Evolutionary conservation across 129 eudicot species (phyloP).

Genomic region (Ambrosia trifida): DNA sequence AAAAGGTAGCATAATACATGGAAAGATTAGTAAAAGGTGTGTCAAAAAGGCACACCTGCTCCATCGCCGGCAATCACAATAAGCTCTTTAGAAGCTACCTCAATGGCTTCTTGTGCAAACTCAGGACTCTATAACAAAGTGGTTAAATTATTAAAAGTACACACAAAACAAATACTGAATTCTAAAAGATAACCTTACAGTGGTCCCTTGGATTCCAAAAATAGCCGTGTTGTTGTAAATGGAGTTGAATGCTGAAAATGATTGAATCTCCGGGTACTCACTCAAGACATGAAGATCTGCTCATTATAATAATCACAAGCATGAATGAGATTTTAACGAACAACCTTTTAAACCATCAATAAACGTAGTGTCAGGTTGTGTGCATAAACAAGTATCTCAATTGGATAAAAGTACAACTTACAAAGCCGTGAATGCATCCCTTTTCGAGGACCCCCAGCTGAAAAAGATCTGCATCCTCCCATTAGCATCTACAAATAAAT

Average conservation of each 20-base stretch:
- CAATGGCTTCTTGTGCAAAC: slow-evolving; percentile 67
- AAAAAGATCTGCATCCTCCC: slow-evolving; percentile 99
- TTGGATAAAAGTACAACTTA: slow-evolving; percentile 40
- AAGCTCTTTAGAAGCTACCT: slow-evolving; percentile 68
- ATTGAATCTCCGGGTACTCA: no score
- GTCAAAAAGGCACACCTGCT: slow-evolving; percentile 47
- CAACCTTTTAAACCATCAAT: background rate
- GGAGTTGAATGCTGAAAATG: no score
- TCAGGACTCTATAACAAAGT: slow-evolving; percentile 50
- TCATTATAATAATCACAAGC: no score
- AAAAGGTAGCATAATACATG: background rate
- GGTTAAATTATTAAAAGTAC: background rate
- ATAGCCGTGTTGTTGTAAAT: no score
- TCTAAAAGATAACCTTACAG: no score
- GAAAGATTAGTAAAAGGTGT: slow-evolving; percentile 7
- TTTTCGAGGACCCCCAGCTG: slow-evolving; percentile 98
- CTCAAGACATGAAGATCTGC: no score
- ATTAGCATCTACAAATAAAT: slow-evolving; percentile 64
- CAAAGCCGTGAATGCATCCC: slow-evolving; percentile 97
- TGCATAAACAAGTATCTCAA: slow-evolving; percentile 15
- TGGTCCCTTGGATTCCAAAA: no score
- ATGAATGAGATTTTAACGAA: background rate
- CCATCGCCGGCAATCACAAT: slow-evolving; percentile 58
- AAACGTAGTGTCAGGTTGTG: no score
- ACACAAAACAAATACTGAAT: background rate